Evolutionary conservation across 495 filamentous ascomycete species (phyloP).

Genomic region (Cenococcum geophilum): DNA sequence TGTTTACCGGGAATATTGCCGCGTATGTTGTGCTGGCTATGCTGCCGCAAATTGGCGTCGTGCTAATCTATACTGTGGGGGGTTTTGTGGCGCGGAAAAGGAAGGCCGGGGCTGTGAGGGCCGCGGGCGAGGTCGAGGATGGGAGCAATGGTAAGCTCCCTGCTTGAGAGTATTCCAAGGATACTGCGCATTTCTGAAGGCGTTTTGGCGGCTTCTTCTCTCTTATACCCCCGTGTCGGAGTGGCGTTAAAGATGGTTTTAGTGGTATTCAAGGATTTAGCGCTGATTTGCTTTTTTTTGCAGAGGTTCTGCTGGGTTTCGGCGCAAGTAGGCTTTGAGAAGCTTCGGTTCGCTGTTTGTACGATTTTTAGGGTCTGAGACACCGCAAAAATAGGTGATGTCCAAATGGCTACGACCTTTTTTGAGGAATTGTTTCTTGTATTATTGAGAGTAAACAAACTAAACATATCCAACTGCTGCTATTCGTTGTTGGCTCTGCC

Average conservation of each 20-base stretch:
- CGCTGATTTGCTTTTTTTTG: neutral
- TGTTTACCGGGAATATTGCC: slow-evolving; percentile 1
- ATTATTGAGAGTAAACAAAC: too few relatives aligned
- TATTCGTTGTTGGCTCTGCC: too few relatives aligned
- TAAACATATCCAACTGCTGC: too few relatives aligned
- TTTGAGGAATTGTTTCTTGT: too few relatives aligned
- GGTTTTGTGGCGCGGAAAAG: neutral
- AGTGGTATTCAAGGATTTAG: neutral
- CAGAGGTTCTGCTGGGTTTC: neutral
- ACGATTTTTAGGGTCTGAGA: too few relatives aligned
- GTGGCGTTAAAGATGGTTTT: neutral
- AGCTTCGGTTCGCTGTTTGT: too few relatives aligned
- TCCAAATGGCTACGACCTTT: too few relatives aligned
- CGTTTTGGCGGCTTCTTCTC: neutral
- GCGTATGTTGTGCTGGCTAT: slow-evolving; percentile 3
- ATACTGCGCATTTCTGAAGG: neutral
- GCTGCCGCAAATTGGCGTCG: slow-evolving; percentile 5
- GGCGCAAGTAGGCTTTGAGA: neutral
- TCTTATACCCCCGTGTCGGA: neutral
- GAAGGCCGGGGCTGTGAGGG: neutral
- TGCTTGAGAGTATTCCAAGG: neutral
- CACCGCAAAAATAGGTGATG: too few relatives aligned
- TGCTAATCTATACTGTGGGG: neutral
- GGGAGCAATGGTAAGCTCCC: slow-evolving; percentile 5
- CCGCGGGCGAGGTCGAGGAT: neutral